Percentiles rank a stretch among this genome's conserved stretches.
Conservation (phyloP, 1,284 basidiomycete species). For the Porogramme epimiltina region DNA sequence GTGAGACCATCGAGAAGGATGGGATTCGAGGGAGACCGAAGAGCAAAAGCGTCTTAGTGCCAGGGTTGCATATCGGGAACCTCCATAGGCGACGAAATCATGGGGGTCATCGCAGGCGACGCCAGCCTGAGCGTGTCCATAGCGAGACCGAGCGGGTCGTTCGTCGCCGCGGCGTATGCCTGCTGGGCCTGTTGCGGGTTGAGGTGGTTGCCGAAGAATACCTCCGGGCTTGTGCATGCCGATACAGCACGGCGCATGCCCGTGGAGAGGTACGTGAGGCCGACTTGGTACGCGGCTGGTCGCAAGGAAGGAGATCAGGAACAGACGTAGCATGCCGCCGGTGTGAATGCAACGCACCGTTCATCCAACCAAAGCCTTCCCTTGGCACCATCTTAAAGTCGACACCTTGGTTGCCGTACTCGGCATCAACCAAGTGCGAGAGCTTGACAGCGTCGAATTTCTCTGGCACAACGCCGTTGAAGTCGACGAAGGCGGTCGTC, state of each 20-base stretch:
- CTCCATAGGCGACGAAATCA: neutral
- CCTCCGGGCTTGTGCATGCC: conserved; percentile 88
- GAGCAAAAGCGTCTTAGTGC: neutral
- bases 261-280: conserved; percentile 89
- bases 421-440: conserved; percentile 94
- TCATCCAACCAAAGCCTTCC: conserved; percentile 99
- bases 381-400: conserved; percentile 96
- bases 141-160: conserved; percentile 69
- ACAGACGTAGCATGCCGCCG: conserved; percentile 2
- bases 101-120: conserved; percentile 22
- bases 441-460: conserved; percentile 98
- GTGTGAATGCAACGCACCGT: conserved; percentile 52
- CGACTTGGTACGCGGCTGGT: conserved; percentile 90
- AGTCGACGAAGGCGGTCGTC: conserved; percentile 91
- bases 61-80: neutral
- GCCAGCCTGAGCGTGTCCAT: conserved; percentile 57
- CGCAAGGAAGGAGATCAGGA: neutral
- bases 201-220: conserved; percentile 71
- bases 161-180: conserved; percentile 40
- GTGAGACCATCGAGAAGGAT: neutral
- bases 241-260: conserved; percentile 96
- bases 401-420: conserved; percentile 98
- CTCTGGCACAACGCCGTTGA: conserved; percentile 96
- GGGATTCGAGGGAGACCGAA: neutral
- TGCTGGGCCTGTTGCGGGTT: conserved; percentile 35